A percentile compares a stretch with the other conserved stretches of the same genome.
These are phyloP conservation scores for Xerocomus subilludens DNA, from an alignment of 1,284 basidiomycete species.

Conservation along the genomic window DNA sequence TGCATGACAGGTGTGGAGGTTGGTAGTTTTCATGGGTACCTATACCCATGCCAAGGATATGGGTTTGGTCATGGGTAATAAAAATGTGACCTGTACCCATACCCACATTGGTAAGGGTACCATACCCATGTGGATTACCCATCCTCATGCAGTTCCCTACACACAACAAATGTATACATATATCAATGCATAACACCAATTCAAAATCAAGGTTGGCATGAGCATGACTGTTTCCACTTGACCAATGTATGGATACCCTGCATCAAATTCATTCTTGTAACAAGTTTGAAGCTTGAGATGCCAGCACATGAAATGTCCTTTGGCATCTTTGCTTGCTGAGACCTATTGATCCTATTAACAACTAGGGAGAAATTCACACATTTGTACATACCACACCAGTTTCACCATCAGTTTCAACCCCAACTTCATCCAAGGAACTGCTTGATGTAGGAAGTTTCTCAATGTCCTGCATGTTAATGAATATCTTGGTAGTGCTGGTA, in stretches of 20 bases:
- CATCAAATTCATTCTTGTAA: conserved; percentile 18
- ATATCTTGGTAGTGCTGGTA: conserved; percentile 23
- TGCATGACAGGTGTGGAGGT: no score
- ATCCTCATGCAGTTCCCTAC: no score
- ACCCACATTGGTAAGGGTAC: no score
- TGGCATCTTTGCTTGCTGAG: no score
- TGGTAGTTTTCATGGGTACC: no score
- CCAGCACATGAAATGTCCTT: not conserved
- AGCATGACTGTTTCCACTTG: not conserved
- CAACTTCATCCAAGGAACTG: not conserved
- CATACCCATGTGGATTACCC: no score
- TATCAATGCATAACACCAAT: conserved; percentile 12
- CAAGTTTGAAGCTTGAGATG: not conserved
- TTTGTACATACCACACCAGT: not conserved
- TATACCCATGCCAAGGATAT: no score
- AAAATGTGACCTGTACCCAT: no score
- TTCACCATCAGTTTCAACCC: not conserved
- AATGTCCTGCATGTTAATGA: conserved; percentile 35
- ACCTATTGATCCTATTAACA: no score
- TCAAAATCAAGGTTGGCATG: conserved; percentile 20
- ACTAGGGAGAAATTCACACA: no score
- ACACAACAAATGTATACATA: no score
- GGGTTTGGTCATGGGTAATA: no score
- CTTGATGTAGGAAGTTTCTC: conserved; percentile 15
- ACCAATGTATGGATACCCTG: conserved; percentile 5